Conservation (phyloP, 768 basidiomycete species). For the Russula virescens region DNA sequence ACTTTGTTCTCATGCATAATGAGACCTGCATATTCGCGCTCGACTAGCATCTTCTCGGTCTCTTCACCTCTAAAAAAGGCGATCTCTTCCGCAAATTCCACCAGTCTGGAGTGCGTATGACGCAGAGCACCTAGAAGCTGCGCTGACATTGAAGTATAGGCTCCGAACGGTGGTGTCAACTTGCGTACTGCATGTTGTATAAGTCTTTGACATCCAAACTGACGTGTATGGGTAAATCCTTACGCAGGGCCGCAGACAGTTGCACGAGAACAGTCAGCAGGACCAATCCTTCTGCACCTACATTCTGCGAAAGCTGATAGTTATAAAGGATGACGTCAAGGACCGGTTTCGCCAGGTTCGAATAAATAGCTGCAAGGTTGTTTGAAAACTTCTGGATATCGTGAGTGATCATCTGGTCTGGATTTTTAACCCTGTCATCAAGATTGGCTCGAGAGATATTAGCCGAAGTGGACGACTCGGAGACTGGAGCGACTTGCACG, state of each 20-base stretch:
- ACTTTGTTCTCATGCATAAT: constrained; percentile 83
- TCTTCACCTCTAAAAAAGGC: constrained; percentile 86
- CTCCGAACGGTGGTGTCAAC: constrained; percentile 87
- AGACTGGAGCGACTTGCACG: constrained; percentile 26
- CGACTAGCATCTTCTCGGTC: constrained; percentile 86
- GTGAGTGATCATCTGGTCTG: constrained; percentile 96
- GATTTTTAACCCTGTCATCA: constrained; percentile 94
- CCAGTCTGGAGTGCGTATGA: constrained; percentile 86
- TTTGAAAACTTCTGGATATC: constrained; percentile 92
- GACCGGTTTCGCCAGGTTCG: constrained; percentile 89
- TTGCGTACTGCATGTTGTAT: constrained; percentile 56
- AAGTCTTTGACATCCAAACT: neutral
- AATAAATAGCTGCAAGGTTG: constrained; percentile 89
- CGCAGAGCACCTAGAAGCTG: constrained; percentile 85
- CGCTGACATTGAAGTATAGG: constrained; percentile 83
- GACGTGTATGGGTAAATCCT: constrained; percentile 31
- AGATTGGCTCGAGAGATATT: constrained; percentile 58
- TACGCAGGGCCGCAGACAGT: constrained; percentile 72
- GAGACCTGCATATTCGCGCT: constrained; percentile 79
- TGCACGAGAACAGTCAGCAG: constrained; percentile 82
- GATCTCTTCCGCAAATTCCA: constrained; percentile 84
- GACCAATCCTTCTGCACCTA: constrained; percentile 88
- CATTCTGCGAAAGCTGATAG: constrained; percentile 88
- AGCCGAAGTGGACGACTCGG: neutral
- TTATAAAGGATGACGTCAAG: constrained; percentile 94